These are phyloP conservation scores for Sporothrix sp. DNA, from an alignment of 2,329 filamentous ascomycete species.

Conservation along the genomic window DNA sequence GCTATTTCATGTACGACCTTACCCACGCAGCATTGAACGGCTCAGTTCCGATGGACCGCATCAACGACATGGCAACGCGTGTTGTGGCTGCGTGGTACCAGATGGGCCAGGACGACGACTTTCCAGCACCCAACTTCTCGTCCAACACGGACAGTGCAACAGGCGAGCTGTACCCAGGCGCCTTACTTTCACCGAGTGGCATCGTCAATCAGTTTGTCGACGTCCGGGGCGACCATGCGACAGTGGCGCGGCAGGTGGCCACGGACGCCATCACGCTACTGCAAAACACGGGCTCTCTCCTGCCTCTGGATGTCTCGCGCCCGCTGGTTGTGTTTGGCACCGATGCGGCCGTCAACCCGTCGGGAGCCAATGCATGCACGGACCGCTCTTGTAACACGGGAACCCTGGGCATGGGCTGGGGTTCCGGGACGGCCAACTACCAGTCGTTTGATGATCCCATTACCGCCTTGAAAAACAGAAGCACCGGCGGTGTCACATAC, in stretches of 20 bases:
- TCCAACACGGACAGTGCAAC: slow-evolving; percentile 46
- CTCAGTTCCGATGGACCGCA: slow-evolving; percentile 47
- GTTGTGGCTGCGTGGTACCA: slow-evolving; percentile 56
- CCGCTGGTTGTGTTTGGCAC: slow-evolving; percentile 56
- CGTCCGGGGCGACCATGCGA: slow-evolving; percentile 49
- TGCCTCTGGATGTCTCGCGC: slow-evolving; percentile 42
- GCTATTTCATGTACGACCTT: slow-evolving; percentile 49
- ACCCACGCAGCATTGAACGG: slow-evolving; percentile 45
- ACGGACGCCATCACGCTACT: slow-evolving; percentile 53
- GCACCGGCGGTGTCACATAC: slow-evolving; percentile 40
- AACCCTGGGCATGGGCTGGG: slow-evolving; percentile 59
- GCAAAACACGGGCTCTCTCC: slow-evolving; percentile 47
- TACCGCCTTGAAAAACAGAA: slow-evolving; percentile 52
- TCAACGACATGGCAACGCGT: slow-evolving; percentile 58
- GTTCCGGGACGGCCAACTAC: slow-evolving; percentile 50
- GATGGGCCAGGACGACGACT: slow-evolving; percentile 38
- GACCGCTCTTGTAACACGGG: slow-evolving; percentile 53
- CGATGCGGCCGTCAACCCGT: slow-evolving; percentile 49
- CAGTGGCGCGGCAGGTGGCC: slow-evolving; percentile 43
- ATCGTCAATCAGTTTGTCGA: slow-evolving; percentile 61
- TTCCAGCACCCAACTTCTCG: slow-evolving; percentile 43
- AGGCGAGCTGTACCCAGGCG: slow-evolving; percentile 47
- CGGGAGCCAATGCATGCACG: slow-evolving; percentile 54
- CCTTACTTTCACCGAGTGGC: slow-evolving; percentile 49
- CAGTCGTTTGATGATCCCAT: slow-evolving; percentile 57